Conservation (phyloP, 2,329 filamentous ascomycete species). For the Davidsoniella eucalypti region DNA sequence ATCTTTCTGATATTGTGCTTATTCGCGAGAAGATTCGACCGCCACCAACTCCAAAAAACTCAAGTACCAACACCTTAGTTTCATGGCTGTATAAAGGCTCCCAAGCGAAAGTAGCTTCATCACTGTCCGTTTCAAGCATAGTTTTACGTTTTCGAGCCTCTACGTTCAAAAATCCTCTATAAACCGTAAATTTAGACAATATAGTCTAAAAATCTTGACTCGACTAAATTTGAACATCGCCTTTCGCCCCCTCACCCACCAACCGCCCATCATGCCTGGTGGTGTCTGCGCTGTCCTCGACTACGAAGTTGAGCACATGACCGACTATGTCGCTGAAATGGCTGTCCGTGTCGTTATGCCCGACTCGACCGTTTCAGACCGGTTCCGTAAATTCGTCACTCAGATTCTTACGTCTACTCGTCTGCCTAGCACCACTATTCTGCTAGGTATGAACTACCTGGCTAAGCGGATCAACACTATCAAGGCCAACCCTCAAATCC, state of each 20-base stretch:
- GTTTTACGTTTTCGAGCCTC: background rate
- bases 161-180: background rate
- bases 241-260: conserved; percentile 1
- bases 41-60: too few species aligned
- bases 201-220: too few species aligned
- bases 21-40: conserved; percentile 8
- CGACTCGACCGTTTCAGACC: conserved; percentile 39
- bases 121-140: background rate
- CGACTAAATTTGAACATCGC: too few species aligned
- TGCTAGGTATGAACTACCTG: conserved; percentile 79
- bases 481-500: conserved; percentile 26
- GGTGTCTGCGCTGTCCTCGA: conserved; percentile 88
- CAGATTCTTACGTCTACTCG: conserved; percentile 83
- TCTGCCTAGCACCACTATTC: conserved; percentile 77
- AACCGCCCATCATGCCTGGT: conserved; percentile 44
- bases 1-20: background rate
- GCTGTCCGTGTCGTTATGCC: conserved; percentile 44
- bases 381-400: conserved; percentile 82
- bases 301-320: conserved; percentile 94
- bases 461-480: conserved; percentile 68
- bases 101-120: too few species aligned
- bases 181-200: background rate
- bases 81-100: too few species aligned
- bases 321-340: conserved; percentile 87
- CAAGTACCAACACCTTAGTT: too few species aligned